These are phyloP conservation scores for Diatrype stigma DNA, from an alignment of 2,329 filamentous ascomycete species.

Conservation along the genomic window DNA sequence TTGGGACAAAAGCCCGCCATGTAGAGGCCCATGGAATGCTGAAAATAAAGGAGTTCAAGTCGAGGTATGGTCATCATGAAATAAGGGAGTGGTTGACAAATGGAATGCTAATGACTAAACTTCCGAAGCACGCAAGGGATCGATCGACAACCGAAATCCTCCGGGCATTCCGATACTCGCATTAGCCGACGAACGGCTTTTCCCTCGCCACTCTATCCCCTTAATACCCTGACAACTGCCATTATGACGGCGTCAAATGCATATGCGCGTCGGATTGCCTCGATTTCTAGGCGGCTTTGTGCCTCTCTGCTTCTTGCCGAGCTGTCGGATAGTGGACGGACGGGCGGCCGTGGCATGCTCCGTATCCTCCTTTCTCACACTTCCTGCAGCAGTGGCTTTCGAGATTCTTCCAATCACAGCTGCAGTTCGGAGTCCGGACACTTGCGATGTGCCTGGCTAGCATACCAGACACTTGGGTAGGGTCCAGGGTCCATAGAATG, in stretches of 20 bases:
- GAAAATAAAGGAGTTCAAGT: no score
- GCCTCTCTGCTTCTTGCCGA: background rate
- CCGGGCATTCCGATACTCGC: background rate
- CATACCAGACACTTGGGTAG: no score
- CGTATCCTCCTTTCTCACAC: background rate
- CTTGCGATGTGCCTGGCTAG: no score
- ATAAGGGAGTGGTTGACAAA: no score
- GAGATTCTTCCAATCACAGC: background rate
- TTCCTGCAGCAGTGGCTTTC: background rate
- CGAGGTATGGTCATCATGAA: no score
- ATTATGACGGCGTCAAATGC: background rate
- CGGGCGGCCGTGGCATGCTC: background rate
- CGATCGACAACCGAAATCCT: background rate
- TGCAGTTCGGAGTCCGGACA: background rate
- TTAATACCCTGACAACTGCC: background rate
- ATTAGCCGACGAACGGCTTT: background rate
- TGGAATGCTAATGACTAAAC: no score
- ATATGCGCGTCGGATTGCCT: background rate
- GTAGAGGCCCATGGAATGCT: no score
- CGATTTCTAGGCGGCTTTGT: background rate
- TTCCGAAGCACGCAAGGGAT: background rate
- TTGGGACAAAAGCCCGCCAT: no score
- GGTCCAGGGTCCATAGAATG: background rate
- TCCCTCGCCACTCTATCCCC: background rate
- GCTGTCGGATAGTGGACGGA: background rate